Evolutionary conservation across 306 rosid genomes (phyloP).

Genomic region (Lathyrus aphaca): DNA sequence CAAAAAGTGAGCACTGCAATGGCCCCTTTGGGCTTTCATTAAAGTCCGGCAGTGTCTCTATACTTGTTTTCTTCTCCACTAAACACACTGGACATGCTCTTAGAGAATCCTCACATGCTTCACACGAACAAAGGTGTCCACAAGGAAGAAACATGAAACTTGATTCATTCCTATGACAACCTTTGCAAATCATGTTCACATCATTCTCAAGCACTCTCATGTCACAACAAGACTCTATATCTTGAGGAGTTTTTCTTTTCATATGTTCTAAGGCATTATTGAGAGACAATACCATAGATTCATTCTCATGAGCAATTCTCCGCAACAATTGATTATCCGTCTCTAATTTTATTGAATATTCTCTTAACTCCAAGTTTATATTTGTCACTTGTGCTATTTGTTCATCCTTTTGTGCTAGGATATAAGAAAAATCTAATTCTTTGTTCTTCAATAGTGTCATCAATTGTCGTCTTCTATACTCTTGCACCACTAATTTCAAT

Average conservation of each 20-base stretch:
- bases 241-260: constrained; percentile 45
- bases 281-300: constrained; percentile 56
- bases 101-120: not conserved
- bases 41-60: not conserved
- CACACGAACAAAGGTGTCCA: constrained; percentile 69
- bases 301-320: constrained; percentile 60
- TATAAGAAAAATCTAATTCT: constrained; percentile 35
- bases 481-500: constrained; percentile 50
- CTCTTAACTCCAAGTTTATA: constrained; percentile 56
- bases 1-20: too few relatives aligned
- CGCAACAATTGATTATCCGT: constrained; percentile 62
- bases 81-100: not conserved
- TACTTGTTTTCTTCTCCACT: not conserved
- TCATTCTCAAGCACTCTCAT: not conserved
- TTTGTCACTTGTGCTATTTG: constrained; percentile 48
- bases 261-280: constrained; percentile 53
- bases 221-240: constrained; percentile 66
- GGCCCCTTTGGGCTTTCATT: too few relatives aligned
- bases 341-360: constrained; percentile 51
- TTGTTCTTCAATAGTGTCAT: constrained; percentile 36
- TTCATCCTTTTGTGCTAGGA: constrained; percentile 55
- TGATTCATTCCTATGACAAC: constrained; percentile 52
- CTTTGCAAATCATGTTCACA: constrained; percentile 47
- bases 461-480: constrained; percentile 37
- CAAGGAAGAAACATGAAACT: constrained; percentile 75